These are phyloP conservation scores for Saccharomyces paradoxus DNA, from an alignment of 805 yeast genomes.

Conservation along the genomic window DNA sequence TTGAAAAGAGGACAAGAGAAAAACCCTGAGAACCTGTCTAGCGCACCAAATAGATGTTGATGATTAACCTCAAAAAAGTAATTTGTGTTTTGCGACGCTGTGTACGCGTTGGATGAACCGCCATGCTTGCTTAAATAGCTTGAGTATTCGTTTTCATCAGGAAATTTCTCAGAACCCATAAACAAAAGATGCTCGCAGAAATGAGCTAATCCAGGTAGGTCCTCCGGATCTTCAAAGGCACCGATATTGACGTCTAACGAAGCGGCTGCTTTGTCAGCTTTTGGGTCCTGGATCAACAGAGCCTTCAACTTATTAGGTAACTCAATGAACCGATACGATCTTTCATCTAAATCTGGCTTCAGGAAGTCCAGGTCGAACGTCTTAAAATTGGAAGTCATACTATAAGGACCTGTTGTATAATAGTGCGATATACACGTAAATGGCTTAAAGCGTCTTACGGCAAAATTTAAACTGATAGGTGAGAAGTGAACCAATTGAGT, in stretches of 20 bases:
- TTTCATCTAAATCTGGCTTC: constrained; percentile 54
- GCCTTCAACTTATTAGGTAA: constrained; percentile 52
- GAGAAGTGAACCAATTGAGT: neutral
- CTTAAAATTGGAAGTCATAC: constrained; percentile 7
- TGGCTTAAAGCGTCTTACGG: neutral
- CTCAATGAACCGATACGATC: constrained; percentile 60
- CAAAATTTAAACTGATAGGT: neutral
- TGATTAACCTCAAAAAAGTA: constrained; percentile 80
- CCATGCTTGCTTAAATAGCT: constrained; percentile 74
- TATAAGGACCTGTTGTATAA: neutral
- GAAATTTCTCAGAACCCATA: constrained; percentile 75
- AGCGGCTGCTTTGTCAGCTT: constrained; percentile 70
- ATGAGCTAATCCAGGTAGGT: constrained; percentile 70
- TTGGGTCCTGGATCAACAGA: constrained; percentile 57
- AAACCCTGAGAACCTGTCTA: constrained; percentile 89
- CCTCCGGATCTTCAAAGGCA: constrained; percentile 57
- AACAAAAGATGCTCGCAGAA: constrained; percentile 66
- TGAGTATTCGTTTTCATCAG: constrained; percentile 69
- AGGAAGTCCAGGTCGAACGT: constrained; percentile 21
- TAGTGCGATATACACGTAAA: neutral
- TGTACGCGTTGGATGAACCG: constrained; percentile 87
- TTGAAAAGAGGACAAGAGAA: constrained; percentile 77
- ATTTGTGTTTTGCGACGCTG: constrained; percentile 82
- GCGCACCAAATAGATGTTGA: constrained; percentile 72
- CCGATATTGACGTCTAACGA: constrained; percentile 75